phyloP scores from a whole-genome alignment of 176 grass and related monocot genomes.

The Triticum dicoccoides region DNA sequence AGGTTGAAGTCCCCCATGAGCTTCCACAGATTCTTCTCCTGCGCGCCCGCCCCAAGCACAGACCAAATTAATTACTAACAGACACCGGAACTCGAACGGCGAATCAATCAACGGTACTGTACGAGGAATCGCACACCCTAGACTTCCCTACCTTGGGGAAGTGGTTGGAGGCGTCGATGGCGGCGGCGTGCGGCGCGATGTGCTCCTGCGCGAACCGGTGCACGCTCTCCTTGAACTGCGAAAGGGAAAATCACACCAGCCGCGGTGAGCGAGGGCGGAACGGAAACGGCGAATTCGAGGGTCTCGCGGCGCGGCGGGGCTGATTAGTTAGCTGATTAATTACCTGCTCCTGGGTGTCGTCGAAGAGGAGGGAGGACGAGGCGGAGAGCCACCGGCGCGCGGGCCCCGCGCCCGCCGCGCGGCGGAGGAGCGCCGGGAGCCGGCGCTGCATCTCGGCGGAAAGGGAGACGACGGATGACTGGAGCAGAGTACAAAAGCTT shows the following conservation, averaged over 20 bases:
- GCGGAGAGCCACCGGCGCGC: conserved; percentile 32
- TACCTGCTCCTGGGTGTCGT: conserved; percentile 95
- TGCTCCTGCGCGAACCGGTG: conserved; percentile 78
- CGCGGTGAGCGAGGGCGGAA: background rate
- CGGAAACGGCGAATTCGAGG: background rate
- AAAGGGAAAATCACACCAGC: no score
- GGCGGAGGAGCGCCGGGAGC: conserved; percentile 48
- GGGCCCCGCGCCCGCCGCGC: conserved; percentile 10
- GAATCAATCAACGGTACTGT: background rate
- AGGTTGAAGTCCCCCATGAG: conserved; percentile 98
- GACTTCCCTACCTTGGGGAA: conserved; percentile 50
- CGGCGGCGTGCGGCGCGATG: conserved; percentile 78
- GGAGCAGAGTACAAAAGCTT: background rate
- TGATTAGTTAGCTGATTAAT: background rate
- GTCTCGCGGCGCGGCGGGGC: background rate
- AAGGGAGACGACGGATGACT: background rate
- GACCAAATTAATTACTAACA: background rate
- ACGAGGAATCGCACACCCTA: background rate
- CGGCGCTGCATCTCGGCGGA: conserved; percentile 21
- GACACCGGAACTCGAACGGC: background rate
- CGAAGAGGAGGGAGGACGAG: conserved; percentile 85
- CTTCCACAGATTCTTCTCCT: conserved; percentile 83
- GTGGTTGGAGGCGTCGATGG: conserved; percentile 63
- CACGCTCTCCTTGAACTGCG: conserved; percentile 91
- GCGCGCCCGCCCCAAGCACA: background rate